A percentile compares a stretch with the other conserved stretches of the same genome.
These are phyloP conservation scores for Colletotrichum falcatum DNA, from an alignment of 2,329 filamentous ascomycete genomes.

Conservation along the genomic window DNA sequence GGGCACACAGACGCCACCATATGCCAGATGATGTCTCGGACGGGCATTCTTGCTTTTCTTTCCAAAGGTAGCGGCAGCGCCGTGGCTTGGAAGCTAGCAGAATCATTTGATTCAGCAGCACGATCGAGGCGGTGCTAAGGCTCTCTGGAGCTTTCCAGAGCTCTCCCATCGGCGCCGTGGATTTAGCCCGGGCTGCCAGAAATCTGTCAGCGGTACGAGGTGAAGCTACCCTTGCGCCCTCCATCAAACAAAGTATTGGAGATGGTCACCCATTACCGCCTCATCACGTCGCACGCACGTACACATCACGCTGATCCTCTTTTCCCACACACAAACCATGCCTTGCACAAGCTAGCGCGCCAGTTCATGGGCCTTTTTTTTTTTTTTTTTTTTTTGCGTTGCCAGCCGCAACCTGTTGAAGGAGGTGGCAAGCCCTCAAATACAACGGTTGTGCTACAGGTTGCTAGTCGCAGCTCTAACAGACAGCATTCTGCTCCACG, in stretches of 20 bases:
- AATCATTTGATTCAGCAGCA: constrained; percentile 12
- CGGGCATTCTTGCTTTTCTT: constrained; percentile 28
- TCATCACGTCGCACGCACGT: constrained; percentile 9
- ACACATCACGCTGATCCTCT: background rate
- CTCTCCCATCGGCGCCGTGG: background rate
- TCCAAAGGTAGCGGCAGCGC: constrained; percentile 32
- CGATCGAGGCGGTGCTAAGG: constrained; percentile 6
- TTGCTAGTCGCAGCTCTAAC: constrained; percentile 24
- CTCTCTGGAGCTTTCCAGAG: background rate
- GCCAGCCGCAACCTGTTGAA: background rate
- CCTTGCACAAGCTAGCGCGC: background rate
- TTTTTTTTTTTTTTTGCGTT: background rate
- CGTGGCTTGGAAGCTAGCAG: constrained; percentile 31
- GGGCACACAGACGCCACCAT: constrained; percentile 6
- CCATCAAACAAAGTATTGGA: constrained; percentile 21
- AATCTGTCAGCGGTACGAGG: constrained; percentile 8
- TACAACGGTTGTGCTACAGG: constrained; percentile 16
- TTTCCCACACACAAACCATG: constrained; percentile 10
- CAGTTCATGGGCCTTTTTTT: background rate
- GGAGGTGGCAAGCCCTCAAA: background rate
- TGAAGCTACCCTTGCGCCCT: constrained; percentile 11
- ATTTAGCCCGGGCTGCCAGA: background rate
- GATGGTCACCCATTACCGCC: constrained; percentile 1
- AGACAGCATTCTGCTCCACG: background rate
- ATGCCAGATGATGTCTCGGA: constrained; percentile 30